Base-by-base conservation (phyloP, 139 green algal genomes). In the Dunaliella sp. region DNA sequence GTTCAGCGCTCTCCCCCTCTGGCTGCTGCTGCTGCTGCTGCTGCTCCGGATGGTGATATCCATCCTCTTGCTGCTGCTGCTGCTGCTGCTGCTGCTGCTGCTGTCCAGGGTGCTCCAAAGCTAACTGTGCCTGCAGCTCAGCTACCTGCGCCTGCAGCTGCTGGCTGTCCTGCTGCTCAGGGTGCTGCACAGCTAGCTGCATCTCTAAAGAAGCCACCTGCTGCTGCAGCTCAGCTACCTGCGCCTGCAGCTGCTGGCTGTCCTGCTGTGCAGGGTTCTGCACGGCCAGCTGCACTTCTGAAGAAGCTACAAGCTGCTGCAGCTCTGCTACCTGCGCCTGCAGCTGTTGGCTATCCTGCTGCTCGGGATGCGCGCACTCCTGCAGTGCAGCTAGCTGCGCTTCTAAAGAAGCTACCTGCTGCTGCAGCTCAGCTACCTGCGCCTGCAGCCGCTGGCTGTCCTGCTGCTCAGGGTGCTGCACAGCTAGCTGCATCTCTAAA, bases 391-490 rank as follows among this genome's bases (percentile, higher is more conserved):
- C 7, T 26, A 85, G 26, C 73, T 86, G 34, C 1, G 72, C 73
- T 73, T 22, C n/a, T 72, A 82, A 31, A 26, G 2, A 31, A 72
- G 58, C 33, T 24, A 81, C 24, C 12, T n/a, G 26, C 35, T 2
- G 1, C 28, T 86, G 73, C 65, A 86, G 36, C 74, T 82, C 83
- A 86, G 83, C 72, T 74, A 72, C 34, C 37, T 84, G 77, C 84
- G 83, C 16, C 38, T 87, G 48, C 48, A 26, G 7, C 48, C 48
- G 48, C 48, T 65, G 35, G n/a, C n/a, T n/a, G 35, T 73, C 35
- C 79, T 72, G 79, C 35, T 36, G n/a, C 79, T 83, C 30, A 36
- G 30, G 2, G 12, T n/a, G n/a, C n/a, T 81, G 30, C 1, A 31
- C 76, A 81, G 30, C 30, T 28, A 34, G 7, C 76, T 38, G 76